These are phyloP conservation scores for Orbilia javanica DNA, from an alignment of 2,329 filamentous ascomycete species.

Conservation along the genomic window DNA sequence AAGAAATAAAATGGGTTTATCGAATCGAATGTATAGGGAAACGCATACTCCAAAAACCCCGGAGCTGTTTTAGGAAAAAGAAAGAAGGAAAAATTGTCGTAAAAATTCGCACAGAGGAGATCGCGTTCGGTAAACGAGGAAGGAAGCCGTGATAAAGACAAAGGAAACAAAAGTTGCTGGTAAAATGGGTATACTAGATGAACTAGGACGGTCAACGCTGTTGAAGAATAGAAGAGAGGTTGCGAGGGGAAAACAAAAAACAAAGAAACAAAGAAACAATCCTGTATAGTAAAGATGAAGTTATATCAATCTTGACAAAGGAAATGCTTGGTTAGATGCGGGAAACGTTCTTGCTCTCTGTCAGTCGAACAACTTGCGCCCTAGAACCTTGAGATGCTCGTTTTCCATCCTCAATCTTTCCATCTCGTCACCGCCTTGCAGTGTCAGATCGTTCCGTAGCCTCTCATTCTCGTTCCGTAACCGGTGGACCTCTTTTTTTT, in stretches of 20 bases:
- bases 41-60: constrained; percentile 48
- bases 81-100: constrained; percentile 28
- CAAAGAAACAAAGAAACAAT: too few relatives aligned
- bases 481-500: constrained; percentile 45
- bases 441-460: constrained; percentile 49
- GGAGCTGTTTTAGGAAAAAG: constrained; percentile 27
- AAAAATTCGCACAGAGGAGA: constrained; percentile 30
- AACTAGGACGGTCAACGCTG: constrained; percentile 58
- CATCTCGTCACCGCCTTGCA: constrained; percentile 56
- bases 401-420: constrained; percentile 52
- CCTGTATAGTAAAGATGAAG: constrained; percentile 29
- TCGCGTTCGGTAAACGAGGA: constrained; percentile 15
- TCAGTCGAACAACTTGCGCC: constrained; percentile 54
- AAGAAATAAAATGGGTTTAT: constrained; percentile 12
- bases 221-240: constrained; percentile 36
- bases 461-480: constrained; percentile 54
- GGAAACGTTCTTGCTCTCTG: neutral
- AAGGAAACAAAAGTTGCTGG: constrained; percentile 28
- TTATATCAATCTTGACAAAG: constrained; percentile 37
- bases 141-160: constrained; percentile 32
- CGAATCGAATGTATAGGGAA: constrained; percentile 28
- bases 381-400: constrained; percentile 53
- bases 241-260: too few relatives aligned
- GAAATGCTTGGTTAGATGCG: constrained; percentile 31
- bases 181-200: constrained; percentile 58